Percentiles rank a stretch among this genome's conserved stretches.
Evolutionary conservation across 768 basidiomycete genomes (phyloP).

Genomic region (Podaxis pistillaris): DNA sequence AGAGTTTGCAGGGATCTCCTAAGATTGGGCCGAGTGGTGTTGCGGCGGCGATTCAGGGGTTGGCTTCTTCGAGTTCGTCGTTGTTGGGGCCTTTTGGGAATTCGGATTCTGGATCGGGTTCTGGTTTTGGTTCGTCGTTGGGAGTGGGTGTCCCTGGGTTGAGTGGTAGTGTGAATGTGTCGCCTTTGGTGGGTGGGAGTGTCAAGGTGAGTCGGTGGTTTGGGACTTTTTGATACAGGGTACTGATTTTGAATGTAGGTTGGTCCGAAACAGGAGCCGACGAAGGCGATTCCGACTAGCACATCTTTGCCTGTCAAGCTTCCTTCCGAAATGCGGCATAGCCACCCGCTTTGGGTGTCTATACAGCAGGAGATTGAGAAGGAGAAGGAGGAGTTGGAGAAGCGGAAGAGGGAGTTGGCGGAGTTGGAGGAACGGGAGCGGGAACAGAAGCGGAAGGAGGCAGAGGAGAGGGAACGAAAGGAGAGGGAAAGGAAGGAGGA

Average conservation of each 20-base stretch:
- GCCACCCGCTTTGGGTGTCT: neutral
- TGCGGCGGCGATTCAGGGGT: too few relatives aligned
- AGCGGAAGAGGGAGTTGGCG: conserved; percentile 3
- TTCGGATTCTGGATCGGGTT: neutral
- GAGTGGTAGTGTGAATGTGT: neutral
- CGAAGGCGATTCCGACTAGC: neutral
- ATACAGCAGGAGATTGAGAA: neutral
- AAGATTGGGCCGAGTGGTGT: conserved; percentile 1
- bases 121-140: neutral
- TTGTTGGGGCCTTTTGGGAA: too few relatives aligned
- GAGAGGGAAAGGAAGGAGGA: neutral
- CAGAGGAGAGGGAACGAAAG: conserved; percentile 1
- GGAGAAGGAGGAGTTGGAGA: conserved; percentile 7
- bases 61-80: too few relatives aligned
- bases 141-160: neutral
- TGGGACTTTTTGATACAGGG: neutral
- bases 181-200: neutral
- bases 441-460: neutral
- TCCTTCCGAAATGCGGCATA: conserved; percentile 1
- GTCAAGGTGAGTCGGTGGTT: too few relatives aligned
- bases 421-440: neutral
- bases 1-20: conserved; percentile 7
- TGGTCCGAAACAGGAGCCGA: neutral
- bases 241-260: neutral
- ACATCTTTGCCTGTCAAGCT: conserved; percentile 3